Conservation (phyloP, 2,329 filamentous ascomycete genomes). For the Blastomyces percursus region DNA sequence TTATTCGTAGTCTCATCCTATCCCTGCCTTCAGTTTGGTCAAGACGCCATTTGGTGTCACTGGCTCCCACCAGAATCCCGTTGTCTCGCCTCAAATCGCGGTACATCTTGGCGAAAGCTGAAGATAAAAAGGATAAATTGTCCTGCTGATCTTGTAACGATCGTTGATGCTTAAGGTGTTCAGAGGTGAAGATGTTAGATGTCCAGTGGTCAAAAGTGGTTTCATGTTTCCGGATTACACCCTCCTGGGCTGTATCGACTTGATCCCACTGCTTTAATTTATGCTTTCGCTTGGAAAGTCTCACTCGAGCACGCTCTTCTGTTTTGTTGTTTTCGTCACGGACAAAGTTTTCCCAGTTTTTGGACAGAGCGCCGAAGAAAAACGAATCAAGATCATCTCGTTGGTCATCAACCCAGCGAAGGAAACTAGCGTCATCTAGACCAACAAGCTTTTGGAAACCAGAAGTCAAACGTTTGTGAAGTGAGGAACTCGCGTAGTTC, state of each 20-base stretch:
- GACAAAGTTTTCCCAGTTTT: constrained; percentile 81
- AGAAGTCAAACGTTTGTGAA: constrained; percentile 59
- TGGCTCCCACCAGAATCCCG: constrained; percentile 61
- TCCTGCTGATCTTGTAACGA: constrained; percentile 89
- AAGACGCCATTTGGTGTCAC: constrained; percentile 69
- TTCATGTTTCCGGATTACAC: constrained; percentile 68
- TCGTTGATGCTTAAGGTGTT: constrained; percentile 83
- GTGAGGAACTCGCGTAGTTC: constrained; percentile 55
- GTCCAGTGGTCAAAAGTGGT: constrained; percentile 83
- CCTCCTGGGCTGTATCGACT: constrained; percentile 58
- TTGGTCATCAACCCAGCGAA: constrained; percentile 79
- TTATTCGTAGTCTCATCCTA: constrained; percentile 78
- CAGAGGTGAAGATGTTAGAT: constrained; percentile 86
- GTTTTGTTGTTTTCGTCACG: constrained; percentile 68
- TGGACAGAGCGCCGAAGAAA: constrained; percentile 72
- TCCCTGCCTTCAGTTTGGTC: constrained; percentile 94
- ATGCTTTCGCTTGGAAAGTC: constrained; percentile 67
- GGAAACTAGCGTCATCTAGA: constrained; percentile 77
- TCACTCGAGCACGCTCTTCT: constrained; percentile 58
- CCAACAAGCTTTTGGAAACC: constrained; percentile 78
- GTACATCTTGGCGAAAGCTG: constrained; percentile 67
- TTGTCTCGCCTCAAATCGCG: constrained; percentile 67
- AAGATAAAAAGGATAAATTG: constrained; percentile 64
- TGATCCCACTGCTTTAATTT: constrained; percentile 68
- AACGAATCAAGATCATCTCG: constrained; percentile 65